Base-by-base conservation (phyloP, 345 rosid species). In the Salix viminalis region DNA sequence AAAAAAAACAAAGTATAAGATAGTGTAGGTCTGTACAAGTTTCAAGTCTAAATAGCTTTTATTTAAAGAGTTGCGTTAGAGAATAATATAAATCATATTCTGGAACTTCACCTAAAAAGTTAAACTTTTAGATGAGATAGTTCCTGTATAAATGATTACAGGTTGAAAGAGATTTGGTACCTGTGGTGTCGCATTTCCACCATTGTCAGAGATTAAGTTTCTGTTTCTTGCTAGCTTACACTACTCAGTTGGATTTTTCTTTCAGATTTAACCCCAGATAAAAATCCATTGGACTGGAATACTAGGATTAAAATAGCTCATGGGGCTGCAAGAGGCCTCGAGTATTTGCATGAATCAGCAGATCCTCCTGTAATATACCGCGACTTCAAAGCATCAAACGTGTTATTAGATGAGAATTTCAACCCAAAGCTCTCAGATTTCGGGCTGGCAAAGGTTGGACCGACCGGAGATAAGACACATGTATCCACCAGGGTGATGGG, bases 401-500 rank as follows among this genome's bases (percentile, higher is more conserved):
- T 92, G 70, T 81, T 92, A 23, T 78, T 92, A 61, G 91, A 90
- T 74, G 73, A 82, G 65, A 83, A 82, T 32, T 90, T 92, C 87
- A 85, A 83, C 61, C 88, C 97, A 3, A 92, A 87, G 79, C 93
- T 92, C 24, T 90, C 97, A 2, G 97, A 92, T 86, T 92, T 92
- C n/a, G 97, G 97, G 28, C 87, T 92, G 75, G 97, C 97, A 58
- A 92, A 90, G 80, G 88, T 92, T 28, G 95, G 95, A 74, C 95
- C 95, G 3, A 92, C 89, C 0, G 95, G 92, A 54, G 92, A 85
- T 14, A 83, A 86, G 83, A 70, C 89, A 69, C 87, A 90, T 80
- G 93, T 92, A 23, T 90, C 97, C 65, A 92, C 97, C 23, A 85
- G 97, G 84, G 97, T 92, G 68, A 92, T 92, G 97, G 97, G 97